Evolutionary conservation across 1,139 yeast genomes (phyloP), one percentile per base, ranked within the genome.

Genomic region (Geotrichum phurueaensis): DNA sequence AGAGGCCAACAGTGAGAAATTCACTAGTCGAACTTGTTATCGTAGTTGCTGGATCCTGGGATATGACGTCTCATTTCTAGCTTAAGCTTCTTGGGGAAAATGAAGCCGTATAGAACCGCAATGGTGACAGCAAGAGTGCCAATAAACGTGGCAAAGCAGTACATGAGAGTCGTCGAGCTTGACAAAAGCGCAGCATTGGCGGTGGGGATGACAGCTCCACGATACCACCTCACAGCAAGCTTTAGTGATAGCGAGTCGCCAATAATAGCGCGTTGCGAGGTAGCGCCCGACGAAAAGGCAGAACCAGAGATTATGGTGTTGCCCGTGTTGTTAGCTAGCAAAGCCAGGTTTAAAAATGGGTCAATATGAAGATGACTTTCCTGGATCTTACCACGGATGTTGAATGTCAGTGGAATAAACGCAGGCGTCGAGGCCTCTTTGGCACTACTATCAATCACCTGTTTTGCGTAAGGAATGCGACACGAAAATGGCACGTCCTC

Each of bases 401-500:
- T 83, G 70, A 87, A 78, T 1, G 85, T 81, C 60, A 87, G 72
- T 1, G 94, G 94, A 10, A 87, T 66, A 20, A 53, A 63, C 10
- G 60, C 54, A 29, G 63, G 58, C 33, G 60, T 55, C 9, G 50
- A 18, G 22, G 49, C 36, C 47, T 29, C 60, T n/a, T 54, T 59
- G 18, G 50, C 5, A 7, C 33, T 33, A 3, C 48, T 49, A 15
- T 51, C 51, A 9, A 20, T 33, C 58, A 76, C 69, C 57, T 75
- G 75, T 64, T 78, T 72, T 29, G 75, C 70, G 59, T 80, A 81
- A 12, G 66, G 64, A 29, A 86, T 68, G 61, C 88, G 77, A 71
- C 95, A 87, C 61, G 88, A 81, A 69, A 84, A 84, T 31, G 95
- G 95, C 2, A 81, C 85, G 71, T 87, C 95, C 71, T 86, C 88